Conservation (phyloP, 306 rosid genomes). For the Albizia julibrissin region DNA sequence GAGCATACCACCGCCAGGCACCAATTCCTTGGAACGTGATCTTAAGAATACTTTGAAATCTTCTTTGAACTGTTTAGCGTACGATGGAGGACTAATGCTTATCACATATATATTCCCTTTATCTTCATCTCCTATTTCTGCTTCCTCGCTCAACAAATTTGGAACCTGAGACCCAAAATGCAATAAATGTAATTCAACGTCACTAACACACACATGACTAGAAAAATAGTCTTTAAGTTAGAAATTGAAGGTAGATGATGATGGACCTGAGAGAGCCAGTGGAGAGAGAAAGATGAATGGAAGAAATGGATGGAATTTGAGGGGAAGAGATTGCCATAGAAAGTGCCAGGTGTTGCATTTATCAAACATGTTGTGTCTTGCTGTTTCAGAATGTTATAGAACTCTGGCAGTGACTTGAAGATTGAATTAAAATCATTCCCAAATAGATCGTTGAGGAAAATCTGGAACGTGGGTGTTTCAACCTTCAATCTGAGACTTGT, state of each 20-base stretch:
- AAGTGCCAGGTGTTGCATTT: conserved; percentile 42
- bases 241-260: background rate
- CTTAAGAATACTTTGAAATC: too few relatives aligned
- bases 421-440: conserved; percentile 42
- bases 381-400: conserved; percentile 10
- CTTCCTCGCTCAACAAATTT: too few relatives aligned
- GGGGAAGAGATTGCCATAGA: conserved; percentile 35
- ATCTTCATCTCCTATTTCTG: too few relatives aligned
- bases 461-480: conserved; percentile 24
- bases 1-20: too few relatives aligned
- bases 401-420: conserved; percentile 42
- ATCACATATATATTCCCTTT: too few relatives aligned
- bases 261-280: conserved; percentile 52
- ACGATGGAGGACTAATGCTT: too few relatives aligned
- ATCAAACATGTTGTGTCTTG: conserved; percentile 38
- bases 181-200: too few relatives aligned
- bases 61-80: too few relatives aligned
- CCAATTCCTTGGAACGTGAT: too few relatives aligned
- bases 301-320: conserved; percentile 30
- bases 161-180: too few relatives aligned
- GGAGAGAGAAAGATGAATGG: conserved; percentile 34
- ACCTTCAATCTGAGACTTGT: background rate
- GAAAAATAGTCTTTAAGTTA: too few relatives aligned
- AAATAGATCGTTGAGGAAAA: conserved; percentile 34
- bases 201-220: too few relatives aligned